Base-by-base conservation (phyloP, 805 yeast genomes). In the Candida sakaeoensis region DNA sequence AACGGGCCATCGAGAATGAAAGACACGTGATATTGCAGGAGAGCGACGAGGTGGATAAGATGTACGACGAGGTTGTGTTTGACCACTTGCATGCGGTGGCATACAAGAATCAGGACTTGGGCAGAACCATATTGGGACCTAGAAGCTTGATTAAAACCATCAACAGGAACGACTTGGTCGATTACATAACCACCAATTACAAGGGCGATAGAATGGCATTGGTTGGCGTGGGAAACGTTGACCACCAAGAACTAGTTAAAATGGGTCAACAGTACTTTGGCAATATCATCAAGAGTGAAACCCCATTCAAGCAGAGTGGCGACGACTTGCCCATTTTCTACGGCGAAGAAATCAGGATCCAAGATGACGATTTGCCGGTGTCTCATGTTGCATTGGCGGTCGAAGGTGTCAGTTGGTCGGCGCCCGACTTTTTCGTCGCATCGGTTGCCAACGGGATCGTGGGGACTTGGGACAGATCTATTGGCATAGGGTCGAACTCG, bases 371-470 rank as follows among this genome's bases (percentile, higher is more conserved):
- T 1, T 65, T 93, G 54, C 96, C 96, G 23, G 80, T 80, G 6
- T 89, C 97, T 1, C 95, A 93, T 63, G 78, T 90, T 40, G 99
- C 96, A 4, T 67, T 93, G 39, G 93, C 96, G 9, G 82, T 93
- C n/a, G 98, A 93, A 70, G 98, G 99, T 52, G 96, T 90, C 17
- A 83, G 96, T 27, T 93, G 99, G 99, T 83, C 85, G 26, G 87
- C 93, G 2, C 88, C 95, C 8, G 97, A 93, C 60, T 93, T 90
- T 66, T 90, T 89, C 70, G 84, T 95, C 14, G 96, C 96, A 0
- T 74, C 95, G 28, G 95, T 91, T 1, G 95, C 97, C 5, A 97
- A 93, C 68, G 96, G 98, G 8, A 84, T 93, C 42, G 83, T 93
- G 33, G 99, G 99, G 27, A 86, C 89, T 54, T 93, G 98, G 98